phyloP scores from a whole-genome alignment of 805 yeast genomes.

The Cyberlindnera euphorbiiphila region DNA sequence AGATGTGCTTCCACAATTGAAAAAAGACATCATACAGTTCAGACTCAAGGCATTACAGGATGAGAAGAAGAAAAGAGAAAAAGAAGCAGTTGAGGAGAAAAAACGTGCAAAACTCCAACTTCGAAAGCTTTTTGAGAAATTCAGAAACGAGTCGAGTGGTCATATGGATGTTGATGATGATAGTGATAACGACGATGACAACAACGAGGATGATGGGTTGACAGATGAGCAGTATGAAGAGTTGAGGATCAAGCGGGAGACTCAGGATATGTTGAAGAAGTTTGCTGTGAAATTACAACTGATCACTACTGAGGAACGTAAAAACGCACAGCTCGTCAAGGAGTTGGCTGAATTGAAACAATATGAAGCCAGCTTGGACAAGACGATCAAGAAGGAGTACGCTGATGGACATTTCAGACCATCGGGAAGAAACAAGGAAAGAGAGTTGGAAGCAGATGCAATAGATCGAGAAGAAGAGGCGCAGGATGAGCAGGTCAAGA shows the following conservation, averaged over 20 bases:
- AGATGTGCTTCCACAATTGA: conserved; percentile 48
- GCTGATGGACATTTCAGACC: conserved; percentile 18
- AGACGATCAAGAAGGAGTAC: conserved; percentile 23
- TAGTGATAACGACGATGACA: conserved; percentile 22
- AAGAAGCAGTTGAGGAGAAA: conserved; percentile 45
- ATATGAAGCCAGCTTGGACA: conserved; percentile 39
- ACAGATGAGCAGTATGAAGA: conserved; percentile 34
- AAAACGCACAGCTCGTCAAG: conserved; percentile 20
- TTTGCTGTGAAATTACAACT: conserved; percentile 21
- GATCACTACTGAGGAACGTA: conserved; percentile 14
- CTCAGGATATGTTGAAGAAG: conserved; percentile 18
- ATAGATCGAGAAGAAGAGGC: conserved; percentile 36
- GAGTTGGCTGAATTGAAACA: conserved; percentile 24
- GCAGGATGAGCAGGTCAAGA: conserved; percentile 21
- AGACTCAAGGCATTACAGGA: conserved; percentile 49
- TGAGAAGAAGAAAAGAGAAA: conserved; percentile 48
- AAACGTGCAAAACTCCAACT: conserved; percentile 44
- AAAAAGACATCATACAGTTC: conserved; percentile 51
- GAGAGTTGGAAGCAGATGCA: conserved; percentile 43
- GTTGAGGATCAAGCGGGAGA: conserved; percentile 25
- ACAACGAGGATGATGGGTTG: conserved; percentile 25
- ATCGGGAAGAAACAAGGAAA: conserved; percentile 19
- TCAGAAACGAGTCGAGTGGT: conserved; percentile 27
- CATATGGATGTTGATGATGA: conserved; percentile 24
- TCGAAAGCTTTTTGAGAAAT: conserved; percentile 41